Evolutionary conservation across 1,284 basidiomycete species (phyloP).

Genomic region (Boletus mariae): DNA sequence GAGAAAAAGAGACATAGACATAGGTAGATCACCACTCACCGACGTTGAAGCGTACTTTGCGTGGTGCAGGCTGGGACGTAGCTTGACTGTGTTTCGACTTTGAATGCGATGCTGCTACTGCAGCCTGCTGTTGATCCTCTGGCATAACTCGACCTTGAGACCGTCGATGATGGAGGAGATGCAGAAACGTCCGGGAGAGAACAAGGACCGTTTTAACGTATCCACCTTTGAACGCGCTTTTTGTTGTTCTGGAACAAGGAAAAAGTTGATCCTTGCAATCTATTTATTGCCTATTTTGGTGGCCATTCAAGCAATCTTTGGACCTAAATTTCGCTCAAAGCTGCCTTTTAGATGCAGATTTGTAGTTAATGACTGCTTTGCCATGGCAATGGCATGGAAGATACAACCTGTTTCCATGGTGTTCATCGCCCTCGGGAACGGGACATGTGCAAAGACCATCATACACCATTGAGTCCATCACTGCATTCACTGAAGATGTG

Average conservation of each 20-base stretch:
- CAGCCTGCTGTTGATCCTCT: constrained; percentile 21
- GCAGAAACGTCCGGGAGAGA: constrained; percentile 8
- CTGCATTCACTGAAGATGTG: too few relatives aligned
- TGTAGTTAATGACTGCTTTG: not conserved
- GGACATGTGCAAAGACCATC: too few relatives aligned
- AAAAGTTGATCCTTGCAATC: constrained; percentile 4
- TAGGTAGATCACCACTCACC: constrained; percentile 50
- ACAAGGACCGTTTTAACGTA: constrained; percentile 11
- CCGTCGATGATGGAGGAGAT: not conserved
- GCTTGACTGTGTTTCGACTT: constrained; percentile 63
- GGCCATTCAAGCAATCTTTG: not conserved
- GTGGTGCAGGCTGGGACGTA: constrained; percentile 65
- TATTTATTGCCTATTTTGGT: constrained; percentile 8
- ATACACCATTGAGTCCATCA: too few relatives aligned
- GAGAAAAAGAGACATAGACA: not conserved
- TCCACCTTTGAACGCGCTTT: constrained; percentile 8
- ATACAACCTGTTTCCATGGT: not conserved
- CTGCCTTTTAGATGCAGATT: not conserved
- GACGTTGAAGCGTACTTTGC: constrained; percentile 91
- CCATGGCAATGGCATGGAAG: not conserved
- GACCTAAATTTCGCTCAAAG: not conserved
- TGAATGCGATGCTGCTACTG: constrained; percentile 24
- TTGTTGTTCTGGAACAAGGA: constrained; percentile 24
- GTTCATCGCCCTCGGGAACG: too few relatives aligned
- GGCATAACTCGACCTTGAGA: constrained; percentile 17